Base-by-base conservation (phyloP, 1,139 yeast genomes). In the Hansenula sp. region DNA sequence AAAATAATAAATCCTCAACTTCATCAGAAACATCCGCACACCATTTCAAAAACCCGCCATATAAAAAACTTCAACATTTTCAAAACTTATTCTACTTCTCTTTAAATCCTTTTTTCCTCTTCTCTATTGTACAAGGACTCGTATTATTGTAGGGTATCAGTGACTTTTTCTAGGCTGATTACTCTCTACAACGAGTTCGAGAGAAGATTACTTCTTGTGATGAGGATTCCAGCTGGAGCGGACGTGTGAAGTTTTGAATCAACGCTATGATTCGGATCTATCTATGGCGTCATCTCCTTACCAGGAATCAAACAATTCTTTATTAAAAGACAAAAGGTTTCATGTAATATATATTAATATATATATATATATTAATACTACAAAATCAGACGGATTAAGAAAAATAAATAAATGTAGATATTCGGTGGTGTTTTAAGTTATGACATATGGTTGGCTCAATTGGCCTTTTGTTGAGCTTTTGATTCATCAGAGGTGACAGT, bases 171-270 rank as follows among this genome's bases (percentile, higher is more conserved):
- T 40, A 53, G 54, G 53, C 50, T 47, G 49, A 24, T 38, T 50
- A 50, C 58, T 55, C 60, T 54, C 60, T 55, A 55, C 60, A 54
- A 51, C 58, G 57, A 24, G 51, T 51, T 50, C 57, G 51, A 55
- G 55, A 55, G 50, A 30, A 47, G 50, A 48, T 38, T 33, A 44
- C 45, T 41, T n/a, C n/a, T 28, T 12, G 44, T 47, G 51, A 46
- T 50, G 27, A 21, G 15, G 48, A 33, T 42, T 46, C 53, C 53
- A 53, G 58, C 57, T 54, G 58, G 55, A 52, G 57, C 53, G 54
- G 52, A 29, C 54, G 54, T 43, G 51, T 33, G 46, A 41, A 41
- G 31, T 33, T 33, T 25, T 29, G 40, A 36, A 34, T 47, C 41
- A 27, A 44, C 52, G 51, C 51, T 47, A 44, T 45, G 42, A 36